phyloP scores from a whole-genome alignment of 345 rosid genomes.

The Syzygium grande region DNA sequence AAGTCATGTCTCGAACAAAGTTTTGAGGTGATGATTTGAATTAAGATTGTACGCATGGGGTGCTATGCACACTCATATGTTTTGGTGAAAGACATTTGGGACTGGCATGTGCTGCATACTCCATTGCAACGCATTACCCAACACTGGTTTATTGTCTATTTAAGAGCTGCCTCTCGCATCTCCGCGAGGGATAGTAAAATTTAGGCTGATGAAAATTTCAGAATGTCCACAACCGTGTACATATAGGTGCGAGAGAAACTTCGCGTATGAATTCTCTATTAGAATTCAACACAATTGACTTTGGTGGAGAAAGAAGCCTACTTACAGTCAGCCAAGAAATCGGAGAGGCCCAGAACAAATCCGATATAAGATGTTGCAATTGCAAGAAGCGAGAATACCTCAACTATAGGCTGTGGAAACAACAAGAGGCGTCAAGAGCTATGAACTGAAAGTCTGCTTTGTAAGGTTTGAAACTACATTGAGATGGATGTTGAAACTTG shows the following conservation, averaged over 20 bases:
- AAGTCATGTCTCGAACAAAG: neutral
- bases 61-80: neutral
- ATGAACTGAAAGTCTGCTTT: neutral
- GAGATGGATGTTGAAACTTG: neutral
- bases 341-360: slow-evolving; percentile 80
- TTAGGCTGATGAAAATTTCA: neutral
- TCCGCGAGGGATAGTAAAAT: neutral
- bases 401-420: slow-evolving; percentile 63
- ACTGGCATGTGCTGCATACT: neutral
- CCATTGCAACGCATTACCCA: neutral
- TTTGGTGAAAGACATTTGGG: neutral
- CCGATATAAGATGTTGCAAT: slow-evolving; percentile 89
- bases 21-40: neutral
- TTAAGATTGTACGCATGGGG: neutral
- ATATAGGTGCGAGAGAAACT: neutral
- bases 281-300: neutral
- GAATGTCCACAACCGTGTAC: neutral
- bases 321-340: slow-evolving; percentile 90
- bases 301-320: neutral
- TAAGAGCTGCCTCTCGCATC: neutral
- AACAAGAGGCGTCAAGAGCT: neutral
- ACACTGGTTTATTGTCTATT: neutral
- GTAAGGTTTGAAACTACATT: neutral
- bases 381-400: slow-evolving; percentile 77
- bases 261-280: neutral